phyloP scores from a whole-genome alignment of 2,329 filamentous ascomycete species.

The Coniochaeta pulveracea region DNA sequence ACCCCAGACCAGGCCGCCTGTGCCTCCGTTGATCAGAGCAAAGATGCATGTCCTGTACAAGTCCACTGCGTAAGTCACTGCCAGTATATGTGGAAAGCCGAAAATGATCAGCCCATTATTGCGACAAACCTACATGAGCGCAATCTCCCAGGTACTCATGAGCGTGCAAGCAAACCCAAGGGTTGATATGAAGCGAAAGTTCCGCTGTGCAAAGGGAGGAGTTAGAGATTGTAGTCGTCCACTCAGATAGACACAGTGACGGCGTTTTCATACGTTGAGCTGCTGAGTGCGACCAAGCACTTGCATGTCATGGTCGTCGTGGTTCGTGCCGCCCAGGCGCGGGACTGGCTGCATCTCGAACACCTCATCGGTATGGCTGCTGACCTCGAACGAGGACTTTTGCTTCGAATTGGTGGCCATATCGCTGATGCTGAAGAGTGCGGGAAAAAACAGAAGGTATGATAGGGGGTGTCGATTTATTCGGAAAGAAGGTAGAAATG shows the following conservation, averaged over 20 bases:
- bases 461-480: too few species aligned
- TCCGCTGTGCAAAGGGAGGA: slow-evolving; percentile 20
- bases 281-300: slow-evolving; percentile 11
- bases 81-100: neutral
- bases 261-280: slow-evolving; percentile 11
- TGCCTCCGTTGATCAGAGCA: slow-evolving; percentile 36
- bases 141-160: slow-evolving; percentile 42
- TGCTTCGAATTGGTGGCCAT: neutral
- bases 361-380: slow-evolving; percentile 6
- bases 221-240: neutral
- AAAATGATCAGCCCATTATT: neutral
- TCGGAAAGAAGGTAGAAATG: neutral
- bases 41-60: slow-evolving; percentile 18
- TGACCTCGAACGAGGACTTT: slow-evolving; percentile 7
- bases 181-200: slow-evolving; percentile 37
- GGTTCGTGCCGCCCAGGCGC: slow-evolving; percentile 13
- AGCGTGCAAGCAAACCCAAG: slow-evolving; percentile 41
- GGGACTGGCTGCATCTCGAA: slow-evolving; percentile 11
- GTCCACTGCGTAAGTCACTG: slow-evolving; percentile 6
- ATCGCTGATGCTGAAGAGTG: too few species aligned
- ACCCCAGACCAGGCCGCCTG: slow-evolving; percentile 40
- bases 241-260: neutral
- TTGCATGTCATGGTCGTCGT: slow-evolving; percentile 21
- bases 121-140: slow-evolving; percentile 20
- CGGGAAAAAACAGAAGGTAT: too few species aligned